Base-by-base conservation (phyloP, 306 rosid genomes). In the Heteromeles arbutifolia region DNA sequence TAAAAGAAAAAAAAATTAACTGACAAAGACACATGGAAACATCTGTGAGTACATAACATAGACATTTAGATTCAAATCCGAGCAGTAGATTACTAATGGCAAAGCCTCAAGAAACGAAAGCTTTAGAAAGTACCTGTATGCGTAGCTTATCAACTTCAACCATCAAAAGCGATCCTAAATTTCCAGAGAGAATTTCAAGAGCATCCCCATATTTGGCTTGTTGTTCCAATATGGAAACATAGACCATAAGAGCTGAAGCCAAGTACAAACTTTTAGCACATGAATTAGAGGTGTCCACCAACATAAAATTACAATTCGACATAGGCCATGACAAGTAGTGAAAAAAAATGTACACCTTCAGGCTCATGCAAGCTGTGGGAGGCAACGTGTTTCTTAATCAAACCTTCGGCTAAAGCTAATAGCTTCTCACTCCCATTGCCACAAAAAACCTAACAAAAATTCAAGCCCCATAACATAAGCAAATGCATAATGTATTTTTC, bases 161-260 rank as follows among this genome's bases (percentile, higher is more conserved):
- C 80, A 81, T 81, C 84, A 90, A 80, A 26, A 96, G 80, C 5
- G 97, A 89, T 79, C 99, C 99, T 77, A 96, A 77, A 63, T 96
- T 88, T 81, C 99, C 99, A 54, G 88, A 85, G 53, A 96, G 97
- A 84, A 96, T 78, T 80, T 92, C 98, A 84, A 96, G 80, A 75
- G 99, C 98, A 85, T 90, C 98, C 68, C 91, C 96, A 80, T 89
- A 91, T 85, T 96, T 96, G 43, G 89, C 86, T 92, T 96, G 98
- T 79, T 81, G 97, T 82, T 92, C 98, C 94, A 96, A 86, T 78
- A 96, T 81, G 70, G 99, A 90, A 79, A 96, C 78, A 83, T 89
- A 96, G 69, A 91, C 91, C 88, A 87, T 85, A 83, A 90, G 92
- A 83, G 98, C 99, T 90, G 89, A 84, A 81, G 74, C 54, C 84